phyloP scores from a whole-genome alignment of 345 rosid species.

The Noccaea bulbosa region DNA sequence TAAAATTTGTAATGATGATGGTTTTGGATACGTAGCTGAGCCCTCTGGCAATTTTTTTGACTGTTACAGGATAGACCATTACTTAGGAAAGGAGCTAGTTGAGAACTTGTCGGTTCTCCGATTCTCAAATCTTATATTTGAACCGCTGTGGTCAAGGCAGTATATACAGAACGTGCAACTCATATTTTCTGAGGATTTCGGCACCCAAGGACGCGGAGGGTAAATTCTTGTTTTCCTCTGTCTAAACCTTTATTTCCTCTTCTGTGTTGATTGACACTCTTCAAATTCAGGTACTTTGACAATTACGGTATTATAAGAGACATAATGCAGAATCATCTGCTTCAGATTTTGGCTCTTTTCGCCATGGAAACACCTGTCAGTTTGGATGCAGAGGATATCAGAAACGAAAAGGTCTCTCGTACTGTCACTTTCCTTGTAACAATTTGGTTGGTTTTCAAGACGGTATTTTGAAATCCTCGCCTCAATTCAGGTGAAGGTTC shows the following conservation, averaged over 20 bases:
- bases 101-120: constrained; percentile 97
- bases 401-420: constrained; percentile 88
- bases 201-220: constrained; percentile 99
- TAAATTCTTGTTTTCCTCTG: constrained; percentile 41
- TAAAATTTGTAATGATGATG: not conserved
- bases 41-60: no score
- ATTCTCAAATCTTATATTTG: constrained; percentile 96
- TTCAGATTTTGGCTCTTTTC: constrained; percentile 93
- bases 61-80: constrained; percentile 89
- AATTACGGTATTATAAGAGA: constrained; percentile 94
- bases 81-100: constrained; percentile 96
- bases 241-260: not conserved
- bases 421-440: not conserved
- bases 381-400: constrained; percentile 95
- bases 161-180: constrained; percentile 90
- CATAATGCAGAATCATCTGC: constrained; percentile 99
- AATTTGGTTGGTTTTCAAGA: not conserved
- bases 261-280: constrained; percentile 7
- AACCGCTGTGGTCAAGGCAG: constrained; percentile 96
- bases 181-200: constrained; percentile 95
- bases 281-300: constrained; percentile 75
- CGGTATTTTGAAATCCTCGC: constrained; percentile 16
- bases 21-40: constrained; percentile 4
- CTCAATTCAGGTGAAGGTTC: constrained; percentile 76
- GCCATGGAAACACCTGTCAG: constrained; percentile 99